Evolutionary conservation across 352 stramenopile genomes (phyloP).

Genomic region (Peronospora belbahrii): DNA sequence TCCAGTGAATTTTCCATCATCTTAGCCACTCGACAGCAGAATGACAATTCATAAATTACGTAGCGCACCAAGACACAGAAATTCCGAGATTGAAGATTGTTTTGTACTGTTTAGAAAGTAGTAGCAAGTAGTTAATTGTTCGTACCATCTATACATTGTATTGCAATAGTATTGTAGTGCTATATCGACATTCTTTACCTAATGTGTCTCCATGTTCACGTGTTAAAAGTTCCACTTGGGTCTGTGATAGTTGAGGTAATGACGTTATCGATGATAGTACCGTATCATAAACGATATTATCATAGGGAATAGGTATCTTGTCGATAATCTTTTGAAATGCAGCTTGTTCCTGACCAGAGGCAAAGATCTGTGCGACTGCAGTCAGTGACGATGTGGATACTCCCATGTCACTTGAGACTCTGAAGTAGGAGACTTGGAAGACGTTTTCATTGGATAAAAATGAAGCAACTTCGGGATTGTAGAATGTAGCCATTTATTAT

Average conservation of each 20-base stretch:
- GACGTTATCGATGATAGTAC: constrained; percentile 34
- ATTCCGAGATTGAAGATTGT: constrained; percentile 65
- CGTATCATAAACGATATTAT: constrained; percentile 46
- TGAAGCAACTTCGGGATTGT: constrained; percentile 6
- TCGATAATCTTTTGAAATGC: constrained; percentile 76
- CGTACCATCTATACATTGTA: background rate
- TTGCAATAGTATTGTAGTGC: background rate
- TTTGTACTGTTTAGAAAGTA: constrained; percentile 31
- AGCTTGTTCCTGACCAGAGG: constrained; percentile 38
- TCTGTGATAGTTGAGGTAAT: constrained; percentile 47
- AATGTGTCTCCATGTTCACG: constrained; percentile 54
- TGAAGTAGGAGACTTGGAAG: too few species aligned
- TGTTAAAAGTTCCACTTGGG: constrained; percentile 51
- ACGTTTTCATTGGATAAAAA: constrained; percentile 22
- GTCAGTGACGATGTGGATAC: constrained; percentile 31
- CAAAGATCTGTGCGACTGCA: constrained; percentile 27
- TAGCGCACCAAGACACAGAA: constrained; percentile 67
- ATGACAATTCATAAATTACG: constrained; percentile 43
- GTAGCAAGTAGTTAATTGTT: background rate
- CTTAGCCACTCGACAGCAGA: constrained; percentile 46
- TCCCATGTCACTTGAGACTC: constrained; percentile 47
- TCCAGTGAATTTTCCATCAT: constrained; percentile 47
- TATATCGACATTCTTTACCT: constrained; percentile 7
- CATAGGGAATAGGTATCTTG: constrained; percentile 32
- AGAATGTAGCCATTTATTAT: constrained; percentile 9